Evolutionary conservation across 306 rosid species (phyloP).

Genomic region (Dicorynia guianensis): DNA sequence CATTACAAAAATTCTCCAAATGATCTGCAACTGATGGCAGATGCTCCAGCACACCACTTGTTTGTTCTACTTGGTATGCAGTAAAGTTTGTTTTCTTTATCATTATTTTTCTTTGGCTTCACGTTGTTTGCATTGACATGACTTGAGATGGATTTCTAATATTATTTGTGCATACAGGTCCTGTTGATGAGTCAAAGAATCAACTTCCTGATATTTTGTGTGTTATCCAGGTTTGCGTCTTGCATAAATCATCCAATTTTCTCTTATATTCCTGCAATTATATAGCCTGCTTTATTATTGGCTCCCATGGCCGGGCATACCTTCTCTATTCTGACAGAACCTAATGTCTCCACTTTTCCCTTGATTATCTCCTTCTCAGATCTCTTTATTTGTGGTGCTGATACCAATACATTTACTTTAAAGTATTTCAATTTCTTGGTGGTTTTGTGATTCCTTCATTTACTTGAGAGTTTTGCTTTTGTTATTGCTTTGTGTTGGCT

Average conservation of each 20-base stretch:
- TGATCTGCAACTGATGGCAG: constrained; percentile 95
- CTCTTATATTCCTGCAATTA: constrained; percentile 1
- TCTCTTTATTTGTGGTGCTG: constrained; percentile 1
- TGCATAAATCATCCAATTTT: constrained; percentile 17
- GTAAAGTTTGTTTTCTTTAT: constrained; percentile 28
- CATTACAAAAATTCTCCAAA: constrained; percentile 99
- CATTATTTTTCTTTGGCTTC: constrained; percentile 25
- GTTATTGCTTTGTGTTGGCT: not conserved
- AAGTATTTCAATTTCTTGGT: constrained; percentile 5
- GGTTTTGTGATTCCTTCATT: not conserved
- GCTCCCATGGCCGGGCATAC: not conserved
- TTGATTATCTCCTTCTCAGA: not conserved
- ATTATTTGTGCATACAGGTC: constrained; percentile 64
- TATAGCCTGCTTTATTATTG: constrained; percentile 9
- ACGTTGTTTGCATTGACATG: constrained; percentile 14
- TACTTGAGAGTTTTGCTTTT: not conserved
- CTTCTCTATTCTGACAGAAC: constrained; percentile 27
- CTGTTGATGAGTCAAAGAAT: constrained; percentile 90
- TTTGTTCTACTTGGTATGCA: constrained; percentile 89
- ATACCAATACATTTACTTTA: not conserved
- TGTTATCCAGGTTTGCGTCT: constrained; percentile 82
- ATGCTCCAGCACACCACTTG: constrained; percentile 98
- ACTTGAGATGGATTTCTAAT: constrained; percentile 35
- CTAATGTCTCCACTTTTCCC: constrained; percentile 20
- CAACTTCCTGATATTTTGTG: constrained; percentile 98